Evolutionary conservation across 176 grass and related monocot genomes (phyloP).

Genomic region (Musa beccarii): DNA sequence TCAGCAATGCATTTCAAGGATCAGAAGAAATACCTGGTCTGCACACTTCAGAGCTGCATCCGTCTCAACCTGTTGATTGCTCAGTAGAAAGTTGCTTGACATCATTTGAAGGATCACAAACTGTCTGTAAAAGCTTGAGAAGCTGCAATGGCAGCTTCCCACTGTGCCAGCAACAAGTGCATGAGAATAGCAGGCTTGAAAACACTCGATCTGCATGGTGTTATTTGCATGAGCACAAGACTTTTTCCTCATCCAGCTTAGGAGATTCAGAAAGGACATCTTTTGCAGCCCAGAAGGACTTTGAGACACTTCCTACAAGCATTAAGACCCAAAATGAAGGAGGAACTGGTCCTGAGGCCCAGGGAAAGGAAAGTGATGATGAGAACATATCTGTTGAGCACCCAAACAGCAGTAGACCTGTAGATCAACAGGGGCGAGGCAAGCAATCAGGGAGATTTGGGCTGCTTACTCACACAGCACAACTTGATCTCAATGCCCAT

Average conservation of each 20-base stretch:
- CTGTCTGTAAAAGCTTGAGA: slow-evolving; percentile 29
- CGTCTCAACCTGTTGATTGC: slow-evolving; percentile 35
- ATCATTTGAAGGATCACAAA: slow-evolving; percentile 53
- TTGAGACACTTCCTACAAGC: slow-evolving; percentile 49
- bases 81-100: slow-evolving; percentile 65
- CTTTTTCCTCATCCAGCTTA: background rate
- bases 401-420: slow-evolving; percentile 25
- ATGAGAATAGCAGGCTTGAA: slow-evolving; percentile 1
- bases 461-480: background rate
- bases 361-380: background rate
- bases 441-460: slow-evolving; percentile 30
- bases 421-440: slow-evolving; percentile 26
- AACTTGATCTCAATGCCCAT: slow-evolving; percentile 48
- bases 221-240: background rate
- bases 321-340: slow-evolving; percentile 31
- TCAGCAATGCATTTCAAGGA: slow-evolving; percentile 24
- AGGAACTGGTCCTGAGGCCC: slow-evolving; percentile 10
- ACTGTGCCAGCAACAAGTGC: no score
- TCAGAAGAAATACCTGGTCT: slow-evolving; percentile 32
- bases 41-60: slow-evolving; percentile 23
- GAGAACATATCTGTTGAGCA: slow-evolving; percentile 34
- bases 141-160: slow-evolving; percentile 10
- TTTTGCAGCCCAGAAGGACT: slow-evolving; percentile 12
- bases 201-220: background rate
- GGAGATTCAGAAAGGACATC: background rate